Conservation (phyloP, 1,139 yeast species). For the Wickerhamomyces sp. region DNA sequence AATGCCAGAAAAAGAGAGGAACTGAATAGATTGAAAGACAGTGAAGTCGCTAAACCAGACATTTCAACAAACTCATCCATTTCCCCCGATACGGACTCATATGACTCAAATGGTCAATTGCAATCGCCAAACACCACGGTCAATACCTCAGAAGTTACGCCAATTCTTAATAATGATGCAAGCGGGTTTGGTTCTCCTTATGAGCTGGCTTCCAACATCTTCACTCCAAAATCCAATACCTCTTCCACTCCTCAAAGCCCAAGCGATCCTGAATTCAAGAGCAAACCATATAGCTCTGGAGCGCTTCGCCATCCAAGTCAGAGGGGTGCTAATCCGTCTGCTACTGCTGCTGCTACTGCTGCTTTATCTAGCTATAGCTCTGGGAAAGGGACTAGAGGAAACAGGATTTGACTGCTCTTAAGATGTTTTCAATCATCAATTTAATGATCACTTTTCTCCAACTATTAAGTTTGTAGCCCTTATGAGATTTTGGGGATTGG, state of each 20-base stretch:
- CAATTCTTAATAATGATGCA: constrained; percentile 12
- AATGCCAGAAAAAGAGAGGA: constrained; percentile 62
- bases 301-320: constrained; percentile 18
- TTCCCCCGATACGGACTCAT: constrained; percentile 23
- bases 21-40: constrained; percentile 28
- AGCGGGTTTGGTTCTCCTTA: constrained; percentile 59
- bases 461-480: no score
- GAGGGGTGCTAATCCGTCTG: constrained; percentile 12
- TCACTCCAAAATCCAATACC: constrained; percentile 37
- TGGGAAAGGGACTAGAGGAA: no score
- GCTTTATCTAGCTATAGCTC: not conserved
- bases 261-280: constrained; percentile 17
- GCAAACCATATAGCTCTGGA: constrained; percentile 18
- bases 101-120: constrained; percentile 19
- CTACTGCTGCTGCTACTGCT: constrained; percentile 20
- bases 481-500: no score
- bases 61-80: constrained; percentile 20
- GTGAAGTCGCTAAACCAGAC: constrained; percentile 8
- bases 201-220: constrained; percentile 49
- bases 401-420: no score
- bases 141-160: constrained; percentile 19
- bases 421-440: no score
- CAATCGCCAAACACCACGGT: constrained; percentile 25
- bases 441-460: no score
- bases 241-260: constrained; percentile 16